phyloP scores from a whole-genome alignment of 2,329 filamentous ascomycete species.

The Aspergillus piperis region DNA sequence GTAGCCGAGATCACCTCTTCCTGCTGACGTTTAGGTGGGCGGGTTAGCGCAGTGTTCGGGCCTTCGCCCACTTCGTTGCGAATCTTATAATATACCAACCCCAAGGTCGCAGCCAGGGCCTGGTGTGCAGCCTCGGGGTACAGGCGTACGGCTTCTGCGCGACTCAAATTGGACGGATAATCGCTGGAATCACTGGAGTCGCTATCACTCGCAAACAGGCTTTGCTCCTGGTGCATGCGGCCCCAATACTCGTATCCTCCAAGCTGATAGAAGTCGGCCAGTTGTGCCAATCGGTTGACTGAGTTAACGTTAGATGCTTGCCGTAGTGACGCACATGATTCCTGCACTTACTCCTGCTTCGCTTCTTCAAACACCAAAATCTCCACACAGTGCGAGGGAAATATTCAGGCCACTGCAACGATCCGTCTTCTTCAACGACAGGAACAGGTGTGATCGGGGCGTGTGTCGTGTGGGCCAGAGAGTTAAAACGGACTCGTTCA shows the following conservation, averaged over 20 bases:
- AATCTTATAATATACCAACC: constrained; percentile 46
- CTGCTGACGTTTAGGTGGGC: constrained; percentile 39
- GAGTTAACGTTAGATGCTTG: constrained; percentile 12
- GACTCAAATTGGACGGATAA: constrained; percentile 36
- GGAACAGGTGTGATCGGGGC: constrained; percentile 43
- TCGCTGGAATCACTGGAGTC: constrained; percentile 45
- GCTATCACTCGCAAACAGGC: constrained; percentile 33
- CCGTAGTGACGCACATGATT: not conserved
- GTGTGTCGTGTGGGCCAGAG: constrained; percentile 39
- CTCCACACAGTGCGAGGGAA: constrained; percentile 44
- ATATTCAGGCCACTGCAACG: constrained; percentile 39
- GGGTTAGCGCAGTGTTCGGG: constrained; percentile 28
- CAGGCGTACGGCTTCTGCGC: constrained; percentile 37
- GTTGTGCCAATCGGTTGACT: constrained; percentile 42
- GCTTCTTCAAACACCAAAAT: constrained; percentile 46
- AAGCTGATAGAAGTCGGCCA: constrained; percentile 44
- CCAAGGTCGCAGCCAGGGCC: constrained; percentile 41
- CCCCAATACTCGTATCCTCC: constrained; percentile 43
- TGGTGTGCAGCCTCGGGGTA: constrained; percentile 45
- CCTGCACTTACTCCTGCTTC: constrained; percentile 39
- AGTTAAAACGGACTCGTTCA: constrained; percentile 44
- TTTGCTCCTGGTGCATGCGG: constrained; percentile 36
- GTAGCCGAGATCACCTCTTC: constrained; percentile 36
- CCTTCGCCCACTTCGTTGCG: constrained; percentile 43
- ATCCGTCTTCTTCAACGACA: constrained; percentile 36